Evolutionary conservation across 2,329 filamentous ascomycete species (phyloP).

Genomic region (Botrytis hyacinthi): DNA sequence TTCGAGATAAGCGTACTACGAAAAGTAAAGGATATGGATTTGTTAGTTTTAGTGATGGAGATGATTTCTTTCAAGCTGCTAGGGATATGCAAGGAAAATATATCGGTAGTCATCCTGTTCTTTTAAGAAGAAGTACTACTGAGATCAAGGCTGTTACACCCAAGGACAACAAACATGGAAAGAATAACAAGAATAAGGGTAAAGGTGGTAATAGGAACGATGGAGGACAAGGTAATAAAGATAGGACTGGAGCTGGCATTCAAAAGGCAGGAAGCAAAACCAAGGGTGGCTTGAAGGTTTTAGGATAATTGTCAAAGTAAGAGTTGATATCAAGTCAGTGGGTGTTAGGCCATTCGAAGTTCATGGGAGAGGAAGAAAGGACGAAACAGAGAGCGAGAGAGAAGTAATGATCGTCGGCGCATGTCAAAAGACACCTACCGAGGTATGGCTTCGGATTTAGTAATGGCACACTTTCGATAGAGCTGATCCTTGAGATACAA

Average conservation of each 20-base stretch:
- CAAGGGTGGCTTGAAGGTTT: constrained; percentile 61
- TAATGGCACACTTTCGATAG: background rate
- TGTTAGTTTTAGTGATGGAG: constrained; percentile 90
- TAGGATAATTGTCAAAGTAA: constrained; percentile 48
- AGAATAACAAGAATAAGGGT: constrained; percentile 41
- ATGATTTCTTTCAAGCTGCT: constrained; percentile 94
- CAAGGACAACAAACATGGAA: constrained; percentile 57
- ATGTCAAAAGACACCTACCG: background rate
- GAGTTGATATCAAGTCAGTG: background rate
- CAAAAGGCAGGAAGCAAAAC: constrained; percentile 64
- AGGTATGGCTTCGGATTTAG: background rate
- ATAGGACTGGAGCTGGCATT: constrained; percentile 49
- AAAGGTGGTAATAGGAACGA: constrained; percentile 41
- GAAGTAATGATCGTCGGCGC: background rate
- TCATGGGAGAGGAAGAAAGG: background rate
- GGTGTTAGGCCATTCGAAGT: background rate
- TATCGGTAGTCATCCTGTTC: constrained; percentile 92
- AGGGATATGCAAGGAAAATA: constrained; percentile 99
- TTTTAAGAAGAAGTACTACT: constrained; percentile 83
- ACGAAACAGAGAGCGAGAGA: background rate
- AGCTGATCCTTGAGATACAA: background rate
- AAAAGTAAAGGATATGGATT: constrained; percentile 98
- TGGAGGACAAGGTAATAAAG: constrained; percentile 40
- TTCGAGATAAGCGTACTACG: constrained; percentile 91
- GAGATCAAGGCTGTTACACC: constrained; percentile 79